Percentiles rank a stretch among this genome's conserved stretches.
These are phyloP conservation scores for Apostasia shenzhenica DNA, from an alignment of 106 monocot genomes.

Conservation along the genomic window DNA sequence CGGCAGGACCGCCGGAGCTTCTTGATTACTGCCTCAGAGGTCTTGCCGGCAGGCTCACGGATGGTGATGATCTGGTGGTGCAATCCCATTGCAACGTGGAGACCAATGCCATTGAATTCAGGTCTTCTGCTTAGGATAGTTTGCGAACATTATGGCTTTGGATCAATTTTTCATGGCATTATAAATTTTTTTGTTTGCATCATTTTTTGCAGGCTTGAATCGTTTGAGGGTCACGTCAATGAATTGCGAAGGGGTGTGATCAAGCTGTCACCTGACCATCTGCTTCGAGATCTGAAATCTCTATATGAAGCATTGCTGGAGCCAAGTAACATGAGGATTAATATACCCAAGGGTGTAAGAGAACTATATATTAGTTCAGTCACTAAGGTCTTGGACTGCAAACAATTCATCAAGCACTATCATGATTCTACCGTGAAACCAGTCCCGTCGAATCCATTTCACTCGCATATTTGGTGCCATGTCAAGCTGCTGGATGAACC, in stretches of 20 bases:
- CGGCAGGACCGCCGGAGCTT: constrained; percentile 20
- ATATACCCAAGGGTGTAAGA: constrained; percentile 18
- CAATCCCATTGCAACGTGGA: constrained; percentile 41
- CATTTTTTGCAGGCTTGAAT: constrained; percentile 33
- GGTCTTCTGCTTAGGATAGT: constrained; percentile 16
- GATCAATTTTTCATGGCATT: neutral
- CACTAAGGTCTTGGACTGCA: constrained; percentile 67
- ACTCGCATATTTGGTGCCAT: constrained; percentile 39
- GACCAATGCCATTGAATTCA: constrained; percentile 47
- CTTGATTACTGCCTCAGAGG: constrained; percentile 56
- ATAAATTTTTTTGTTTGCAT: neutral
- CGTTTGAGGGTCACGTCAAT: neutral
- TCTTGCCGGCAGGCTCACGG: constrained; percentile 23
- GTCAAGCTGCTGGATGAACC: constrained; percentile 37
- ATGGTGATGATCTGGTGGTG: constrained; percentile 29
- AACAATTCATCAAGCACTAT: constrained; percentile 70
- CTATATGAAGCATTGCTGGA: constrained; percentile 52
- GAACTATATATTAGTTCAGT: constrained; percentile 19
- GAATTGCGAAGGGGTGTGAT: neutral
- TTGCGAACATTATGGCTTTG: too few species aligned
- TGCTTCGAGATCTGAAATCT: constrained; percentile 51
- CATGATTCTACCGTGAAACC: neutral
- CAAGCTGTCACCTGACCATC: constrained; percentile 23
- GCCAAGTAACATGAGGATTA: constrained; percentile 49
- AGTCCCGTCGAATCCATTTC: constrained; percentile 1